Conservation (phyloP, 257 asterid genomes). For the Solanum tarapatanum region DNA sequence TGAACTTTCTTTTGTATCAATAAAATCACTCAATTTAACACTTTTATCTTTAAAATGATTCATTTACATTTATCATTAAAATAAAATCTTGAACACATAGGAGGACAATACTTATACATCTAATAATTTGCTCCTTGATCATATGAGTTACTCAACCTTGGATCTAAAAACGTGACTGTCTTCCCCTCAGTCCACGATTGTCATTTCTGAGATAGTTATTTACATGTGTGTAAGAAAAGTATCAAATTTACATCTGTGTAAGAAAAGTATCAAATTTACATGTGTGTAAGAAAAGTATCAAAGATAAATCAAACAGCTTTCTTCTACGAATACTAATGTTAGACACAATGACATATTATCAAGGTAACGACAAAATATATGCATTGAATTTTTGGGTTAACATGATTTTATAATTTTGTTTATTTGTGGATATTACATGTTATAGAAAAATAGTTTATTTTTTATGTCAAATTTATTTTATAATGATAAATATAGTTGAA, state of each 20-base stretch:
- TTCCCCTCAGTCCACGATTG: not conserved
- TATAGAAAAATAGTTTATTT: too few species aligned
- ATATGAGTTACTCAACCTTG: not conserved
- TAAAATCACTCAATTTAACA: too few species aligned
- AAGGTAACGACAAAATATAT: not conserved
- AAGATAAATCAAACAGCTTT: not conserved
- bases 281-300: not conserved
- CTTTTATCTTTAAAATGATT: too few species aligned
- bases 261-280: not conserved
- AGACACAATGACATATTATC: not conserved
- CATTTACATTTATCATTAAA: too few species aligned
- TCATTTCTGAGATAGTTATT: not conserved
- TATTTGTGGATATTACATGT: too few species aligned
- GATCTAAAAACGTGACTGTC: not conserved
- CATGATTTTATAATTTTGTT: too few species aligned
- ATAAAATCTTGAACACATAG: not conserved
- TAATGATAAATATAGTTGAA: too few species aligned
- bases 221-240: not conserved
- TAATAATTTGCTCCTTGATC: not conserved
- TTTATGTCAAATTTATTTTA: too few species aligned
- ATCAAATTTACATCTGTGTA: too few species aligned
- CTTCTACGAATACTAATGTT: not conserved
- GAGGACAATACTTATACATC: constrained; percentile 6
- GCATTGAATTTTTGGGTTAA: not conserved
- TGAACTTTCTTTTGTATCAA: too few species aligned